Evolutionary conservation across 495 filamentous ascomycete species (phyloP).

Genomic region (Lichina pygmaea): DNA sequence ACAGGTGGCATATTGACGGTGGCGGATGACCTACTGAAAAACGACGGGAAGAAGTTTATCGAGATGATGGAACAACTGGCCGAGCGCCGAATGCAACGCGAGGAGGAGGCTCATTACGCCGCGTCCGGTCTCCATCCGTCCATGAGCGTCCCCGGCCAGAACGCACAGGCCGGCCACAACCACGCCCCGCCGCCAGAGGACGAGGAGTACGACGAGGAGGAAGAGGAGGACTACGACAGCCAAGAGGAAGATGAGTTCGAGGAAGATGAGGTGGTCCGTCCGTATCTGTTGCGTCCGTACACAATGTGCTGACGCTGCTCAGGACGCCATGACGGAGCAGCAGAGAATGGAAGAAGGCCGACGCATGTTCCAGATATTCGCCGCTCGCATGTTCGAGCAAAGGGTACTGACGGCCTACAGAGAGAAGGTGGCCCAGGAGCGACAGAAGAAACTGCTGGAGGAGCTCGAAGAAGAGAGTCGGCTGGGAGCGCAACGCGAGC

Average conservation of each 20-base stretch:
- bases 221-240: conserved; percentile 71
- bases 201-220: conserved; percentile 51
- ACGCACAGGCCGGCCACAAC: conserved; percentile 20
- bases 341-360: conserved; percentile 98
- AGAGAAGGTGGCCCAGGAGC: conserved; percentile 83
- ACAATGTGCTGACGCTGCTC: conserved; percentile 9
- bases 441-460: conserved; percentile 72
- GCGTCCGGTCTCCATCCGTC: conserved; percentile 26
- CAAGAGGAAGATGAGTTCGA: conserved; percentile 69
- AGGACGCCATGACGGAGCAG: conserved; percentile 93
- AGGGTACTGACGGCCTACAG: conserved; percentile 88
- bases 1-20: conserved; percentile 94
- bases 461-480: conserved; percentile 68
- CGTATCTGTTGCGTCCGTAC: background rate
- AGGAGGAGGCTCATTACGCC: conserved; percentile 62
- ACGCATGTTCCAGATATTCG: conserved; percentile 99
- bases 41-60: conserved; percentile 98
- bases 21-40: conserved; percentile 92
- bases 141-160: conserved; percentile 15
- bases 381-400: conserved; percentile 97
- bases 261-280: conserved; percentile 55
- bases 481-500: conserved; percentile 48
- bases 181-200: conserved; percentile 41
- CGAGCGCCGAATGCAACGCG: conserved; percentile 85
- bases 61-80: conserved; percentile 99